Evolutionary conservation across 2,329 filamentous ascomycete species (phyloP), one percentile per base, ranked within the genome.

Genomic region (Ophiostoma ulmi): DNA sequence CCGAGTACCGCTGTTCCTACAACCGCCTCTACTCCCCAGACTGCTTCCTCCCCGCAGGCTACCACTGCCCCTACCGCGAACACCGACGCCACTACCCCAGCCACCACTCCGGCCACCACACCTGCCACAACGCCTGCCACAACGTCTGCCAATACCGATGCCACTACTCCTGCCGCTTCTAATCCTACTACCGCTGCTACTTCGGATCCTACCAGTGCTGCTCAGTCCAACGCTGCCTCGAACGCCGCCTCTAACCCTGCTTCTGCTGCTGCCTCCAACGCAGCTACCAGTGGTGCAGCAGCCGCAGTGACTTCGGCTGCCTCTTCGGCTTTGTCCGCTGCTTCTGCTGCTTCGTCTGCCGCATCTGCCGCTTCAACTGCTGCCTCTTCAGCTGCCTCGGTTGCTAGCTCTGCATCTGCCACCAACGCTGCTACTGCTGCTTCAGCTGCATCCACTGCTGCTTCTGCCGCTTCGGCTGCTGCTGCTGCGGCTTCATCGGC

Each of bases 231-330:
- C 17, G 58, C 58, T 3, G 26, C 58, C 14, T 31, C 58, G 10
- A 14, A 13, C n/a, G 58, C 58, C 36, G 61, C 63, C 10, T 64
- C 61, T 3, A 64, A n/a, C 6, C 5, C 61, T n/a, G 35, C 61
- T n/a, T n/a, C 61, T 5, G 17, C 13, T 2, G 31, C 61, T 17
- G 61, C 35, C 11, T 36, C 31, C 17, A 64, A 7, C 6, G 31
- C 35, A 2, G 61, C 61, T 3, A 64, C 31, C 17, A 64, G 61
- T 8, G 35, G 35, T 41, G 63, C 20, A 14, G 63, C 63, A 5
- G 63, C 63, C 13, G 63, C 63, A 4, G 63, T 65, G 63, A 65
- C 63, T 13, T 39, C 63, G 35, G 63, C 63, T 39, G 63, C 63
- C 63, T 65, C 63, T 7, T 39, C 63, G 35, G 63, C 63, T 20